phyloP scores from a whole-genome alignment of 345 rosid genomes.

The Salix suchowensis region DNA sequence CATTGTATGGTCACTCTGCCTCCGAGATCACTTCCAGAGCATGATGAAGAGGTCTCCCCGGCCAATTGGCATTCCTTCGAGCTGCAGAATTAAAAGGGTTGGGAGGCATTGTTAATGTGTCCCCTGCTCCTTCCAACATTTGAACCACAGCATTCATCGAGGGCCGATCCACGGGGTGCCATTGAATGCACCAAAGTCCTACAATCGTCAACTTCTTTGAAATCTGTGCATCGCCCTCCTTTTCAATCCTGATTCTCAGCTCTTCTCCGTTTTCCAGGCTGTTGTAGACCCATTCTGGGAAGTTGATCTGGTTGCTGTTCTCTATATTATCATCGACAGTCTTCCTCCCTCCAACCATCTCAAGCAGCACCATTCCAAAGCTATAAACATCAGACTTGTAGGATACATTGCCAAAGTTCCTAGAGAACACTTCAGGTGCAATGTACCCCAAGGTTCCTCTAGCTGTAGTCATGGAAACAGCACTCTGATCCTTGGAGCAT shows the following conservation, averaged over 20 bases:
- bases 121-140: slow-evolving; percentile 1
- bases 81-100: slow-evolving; percentile 5
- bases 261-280: slow-evolving; percentile 10
- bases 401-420: slow-evolving; percentile 24
- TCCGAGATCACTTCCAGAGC: slow-evolving; percentile 1
- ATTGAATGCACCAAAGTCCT: slow-evolving; percentile 13
- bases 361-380: slow-evolving; percentile 22
- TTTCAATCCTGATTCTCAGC: not conserved
- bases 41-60: not conserved
- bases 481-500: slow-evolving; percentile 26
- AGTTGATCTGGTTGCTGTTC: not conserved
- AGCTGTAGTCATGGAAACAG: slow-evolving; percentile 25
- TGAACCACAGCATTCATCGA: not conserved
- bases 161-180: slow-evolving; percentile 11
- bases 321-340: not conserved
- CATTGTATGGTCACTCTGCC: not conserved
- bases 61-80: not conserved
- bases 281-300: slow-evolving; percentile 10
- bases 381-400: slow-evolving; percentile 26
- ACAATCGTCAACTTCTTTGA: slow-evolving; percentile 10
- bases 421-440: slow-evolving; percentile 26
- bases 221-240: not conserved
- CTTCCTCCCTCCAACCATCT: slow-evolving; percentile 23
- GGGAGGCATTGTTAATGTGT: not conserved
- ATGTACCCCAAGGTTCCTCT: slow-evolving; percentile 24